Evolutionary conservation across 2,329 filamentous ascomycete species (phyloP), one percentile per base, ranked within the genome.

Genomic region (Cytospora mali): DNA sequence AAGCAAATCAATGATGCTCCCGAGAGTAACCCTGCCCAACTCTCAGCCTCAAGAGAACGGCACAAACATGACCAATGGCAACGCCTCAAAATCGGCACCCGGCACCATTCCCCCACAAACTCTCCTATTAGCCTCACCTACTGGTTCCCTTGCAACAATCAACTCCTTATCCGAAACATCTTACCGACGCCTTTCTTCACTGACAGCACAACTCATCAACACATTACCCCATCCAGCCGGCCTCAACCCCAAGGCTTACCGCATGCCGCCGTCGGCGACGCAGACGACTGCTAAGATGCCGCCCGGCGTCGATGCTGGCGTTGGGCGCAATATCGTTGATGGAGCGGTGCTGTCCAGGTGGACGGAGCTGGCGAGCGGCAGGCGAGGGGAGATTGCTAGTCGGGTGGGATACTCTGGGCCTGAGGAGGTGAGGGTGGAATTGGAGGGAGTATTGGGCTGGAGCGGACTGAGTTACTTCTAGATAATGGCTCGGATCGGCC

Each of bases 101-200:
- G 72, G 77, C 60, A 46, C 55, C 67, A 35, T 68, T 56, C 65
- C 71, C 13, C 71, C 73, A 6, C 80, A 82, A 64, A 71, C 77
- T 50, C 79, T 94, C 62, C 85, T 97, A 62, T 78, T 93, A 51
- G 85, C 89, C n/a, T 88, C 89, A 0, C 81, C 87, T 9, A 91
- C 91, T 0, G 95, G 95, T 55, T 85, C 89, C 23, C 76, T 98
- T 14, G 87, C 90, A 0, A 80, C 93, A 10, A 81, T 99, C 11
- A 90, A 90, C 0, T 87, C 94, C 0, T 80, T 98, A 1, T 80
- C 88, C 0, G 94, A 98, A 75, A 81, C 88, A 6, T 82, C 88
- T 13, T 98, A 98, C 76, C 89, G 95, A 1, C 89, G 93, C 0
- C 83, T 99, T 4, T 88, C 88, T 4, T 92, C 91, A 1, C 81